Evolutionary conservation across 495 filamentous ascomycete species (phyloP).

Genomic region (Penicillium silybi): DNA sequence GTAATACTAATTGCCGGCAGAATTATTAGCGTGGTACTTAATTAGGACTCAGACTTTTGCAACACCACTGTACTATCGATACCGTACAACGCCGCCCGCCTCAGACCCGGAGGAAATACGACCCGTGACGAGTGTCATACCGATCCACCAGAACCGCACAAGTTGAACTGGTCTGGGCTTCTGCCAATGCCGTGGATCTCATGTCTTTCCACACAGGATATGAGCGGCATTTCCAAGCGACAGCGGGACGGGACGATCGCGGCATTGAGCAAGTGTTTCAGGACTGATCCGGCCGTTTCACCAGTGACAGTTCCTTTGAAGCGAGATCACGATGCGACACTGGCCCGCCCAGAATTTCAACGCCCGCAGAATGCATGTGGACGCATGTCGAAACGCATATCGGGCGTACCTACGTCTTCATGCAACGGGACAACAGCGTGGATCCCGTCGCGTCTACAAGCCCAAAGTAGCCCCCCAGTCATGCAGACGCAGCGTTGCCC

Average conservation of each 20-base stretch:
- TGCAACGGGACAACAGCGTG: background rate
- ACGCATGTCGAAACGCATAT: background rate
- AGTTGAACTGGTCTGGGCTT: background rate
- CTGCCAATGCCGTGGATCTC: background rate
- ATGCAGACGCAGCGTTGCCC: background rate
- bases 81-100: too few relatives aligned
- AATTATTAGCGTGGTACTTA: too few relatives aligned
- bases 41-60: too few relatives aligned
- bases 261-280: background rate
- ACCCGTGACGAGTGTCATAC: background rate
- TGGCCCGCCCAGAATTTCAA: background rate
- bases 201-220: background rate
- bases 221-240: background rate
- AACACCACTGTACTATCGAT: too few relatives aligned
- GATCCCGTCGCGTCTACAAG: background rate
- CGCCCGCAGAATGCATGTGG: background rate
- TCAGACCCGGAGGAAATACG: background rate
- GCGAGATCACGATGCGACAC: background rate
- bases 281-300: background rate
- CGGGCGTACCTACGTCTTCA: background rate
- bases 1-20: too few relatives aligned
- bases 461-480: background rate
- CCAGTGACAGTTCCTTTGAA: background rate
- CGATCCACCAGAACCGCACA: background rate
- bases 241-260: background rate